phyloP scores from a whole-genome alignment of 805 yeast genomes.

The Metschnikowia kofuensis region DNA sequence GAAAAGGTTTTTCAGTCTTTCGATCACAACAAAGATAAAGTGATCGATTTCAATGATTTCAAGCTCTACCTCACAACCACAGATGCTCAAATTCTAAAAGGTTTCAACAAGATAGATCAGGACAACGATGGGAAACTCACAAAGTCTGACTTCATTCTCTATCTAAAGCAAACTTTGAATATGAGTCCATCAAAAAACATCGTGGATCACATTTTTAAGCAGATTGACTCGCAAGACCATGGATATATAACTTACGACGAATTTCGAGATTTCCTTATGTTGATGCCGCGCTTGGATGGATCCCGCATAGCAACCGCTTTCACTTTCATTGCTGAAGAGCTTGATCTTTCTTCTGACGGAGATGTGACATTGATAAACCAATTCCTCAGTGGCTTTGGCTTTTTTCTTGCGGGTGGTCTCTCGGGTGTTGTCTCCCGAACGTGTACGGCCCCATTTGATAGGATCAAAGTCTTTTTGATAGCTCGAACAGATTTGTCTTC shows the following conservation, averaged over 20 bases:
- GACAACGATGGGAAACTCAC: slow-evolving; percentile 73
- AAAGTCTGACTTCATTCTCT: slow-evolving; percentile 62
- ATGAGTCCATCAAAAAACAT: slow-evolving; percentile 50
- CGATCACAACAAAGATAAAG: slow-evolving; percentile 54
- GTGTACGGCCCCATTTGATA: slow-evolving; percentile 94
- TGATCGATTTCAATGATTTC: slow-evolving; percentile 65
- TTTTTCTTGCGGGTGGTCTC: slow-evolving; percentile 89
- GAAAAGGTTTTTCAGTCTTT: slow-evolving; percentile 55
- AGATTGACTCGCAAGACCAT: slow-evolving; percentile 51
- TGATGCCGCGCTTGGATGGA: slow-evolving; percentile 79
- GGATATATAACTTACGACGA: slow-evolving; percentile 80
- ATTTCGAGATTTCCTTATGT: slow-evolving; percentile 76
- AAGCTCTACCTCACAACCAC: slow-evolving; percentile 61
- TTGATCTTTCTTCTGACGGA: slow-evolving; percentile 84
- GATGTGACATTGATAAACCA: slow-evolving; percentile 84
- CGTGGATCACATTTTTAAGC: slow-evolving; percentile 54
- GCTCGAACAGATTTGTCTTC: slow-evolving; percentile 84
- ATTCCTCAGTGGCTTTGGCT: slow-evolving; percentile 80
- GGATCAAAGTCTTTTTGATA: slow-evolving; percentile 89
- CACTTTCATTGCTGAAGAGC: slow-evolving; percentile 71
- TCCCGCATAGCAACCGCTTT: slow-evolving; percentile 80
- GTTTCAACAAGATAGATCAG: slow-evolving; percentile 65
- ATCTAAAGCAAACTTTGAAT: slow-evolving; percentile 53
- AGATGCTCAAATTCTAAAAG: slow-evolving; percentile 65
- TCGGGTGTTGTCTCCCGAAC: slow-evolving; percentile 96